Base-by-base conservation (phyloP, 495 filamentous ascomycete genomes). In the Apodospora peruviana region DNA sequence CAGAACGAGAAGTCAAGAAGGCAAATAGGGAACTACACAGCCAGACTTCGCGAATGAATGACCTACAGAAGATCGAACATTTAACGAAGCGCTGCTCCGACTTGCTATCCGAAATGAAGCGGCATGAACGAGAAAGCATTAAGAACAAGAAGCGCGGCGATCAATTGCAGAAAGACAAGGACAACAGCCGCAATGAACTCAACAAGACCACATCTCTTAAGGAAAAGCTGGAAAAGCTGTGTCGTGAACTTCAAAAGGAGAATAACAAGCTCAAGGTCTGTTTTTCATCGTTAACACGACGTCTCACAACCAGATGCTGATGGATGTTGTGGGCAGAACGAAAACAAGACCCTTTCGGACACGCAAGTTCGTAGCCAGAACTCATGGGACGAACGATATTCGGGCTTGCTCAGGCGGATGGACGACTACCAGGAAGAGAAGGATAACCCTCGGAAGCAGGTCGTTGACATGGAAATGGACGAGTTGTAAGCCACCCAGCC, bases 91-190 rank as follows among this genome's bases (percentile, higher is more conserved):
- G 89, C 59, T 96, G 91, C 50, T 87, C 87, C 38, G 91, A 97
- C 52, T 80, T 96, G 2, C 75, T 96, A 44, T 83, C 86, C 34
- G 89, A 95, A 48, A 94, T 98, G 89, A 95, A 95, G 59, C 83
- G 89, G 43, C 77, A 94, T 49, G 91, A 97, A 63, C 86, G 91
- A 23, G 93, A 97, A 46, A 88, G 95, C 59, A 76, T 86, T 35
- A 97, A 95, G 70, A 90, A 90, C 60, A 95, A 95, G 72, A 98
- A 96, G 69, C 84, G 90, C 8, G 88, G 86, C 14, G 93, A 98
- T 67, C 86, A 90, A 58, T 65, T 97, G 48, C 93, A 98, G 69
- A 97, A 97, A 65, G 93, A 98, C 54, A 94, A 94, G 64, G 93
- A 98, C 66, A 83, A 87, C 52, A 81, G 82, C 17, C 82, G 87